Base-by-base conservation (phyloP, 306 rosid species). In the Vachellia pachyceras region DNA sequence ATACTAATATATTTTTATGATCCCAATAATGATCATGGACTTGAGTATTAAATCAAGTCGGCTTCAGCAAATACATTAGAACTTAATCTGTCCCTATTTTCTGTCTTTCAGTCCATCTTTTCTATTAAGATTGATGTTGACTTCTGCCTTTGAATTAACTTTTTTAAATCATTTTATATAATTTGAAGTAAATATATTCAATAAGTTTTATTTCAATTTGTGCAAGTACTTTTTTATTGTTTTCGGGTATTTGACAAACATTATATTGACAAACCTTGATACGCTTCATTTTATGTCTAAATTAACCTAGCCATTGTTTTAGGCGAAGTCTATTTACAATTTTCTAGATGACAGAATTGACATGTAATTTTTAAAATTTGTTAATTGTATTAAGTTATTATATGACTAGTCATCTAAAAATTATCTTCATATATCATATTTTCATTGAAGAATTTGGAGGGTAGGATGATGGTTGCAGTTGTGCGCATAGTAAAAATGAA, bases 1-100 rank as follows among this genome's bases (percentile, higher is more conserved):
- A 64, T 76, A 46, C 44, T 20, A 47, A 61, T 11, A 20, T 63
- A 29, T 69, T 22, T 29, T 49, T 49, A 72, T 75, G 40, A 79
- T 69, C 86, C 57, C 86, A 78, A 82, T 91, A 89, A 87, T 87
- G 87, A 25, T 77, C 25, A 5, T 70, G 23, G 47, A 68, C 72
- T 69, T 64, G 42, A 64, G 20, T 64, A 10, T 33, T 63, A 5
- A 70, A 76, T 73, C 57, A 77, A 47, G 57, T 54, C 55, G 23
- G 42, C 23, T 77, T n/a, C 46, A 13, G 6, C n/a, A 47, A 47
- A 4, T 13, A 47, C 13, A 76, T 67, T 40, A 49, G 6, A 65
- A 52, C 29, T 71, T 69, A 81, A 72, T 77, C 60, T 67, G 44
- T 73, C 20, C 46, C 13, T 42, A 25, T n/a, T 37, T 18, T 18